phyloP scores from a whole-genome alignment of 2,329 filamentous ascomycete genomes.

The Venturia oleaginea region DNA sequence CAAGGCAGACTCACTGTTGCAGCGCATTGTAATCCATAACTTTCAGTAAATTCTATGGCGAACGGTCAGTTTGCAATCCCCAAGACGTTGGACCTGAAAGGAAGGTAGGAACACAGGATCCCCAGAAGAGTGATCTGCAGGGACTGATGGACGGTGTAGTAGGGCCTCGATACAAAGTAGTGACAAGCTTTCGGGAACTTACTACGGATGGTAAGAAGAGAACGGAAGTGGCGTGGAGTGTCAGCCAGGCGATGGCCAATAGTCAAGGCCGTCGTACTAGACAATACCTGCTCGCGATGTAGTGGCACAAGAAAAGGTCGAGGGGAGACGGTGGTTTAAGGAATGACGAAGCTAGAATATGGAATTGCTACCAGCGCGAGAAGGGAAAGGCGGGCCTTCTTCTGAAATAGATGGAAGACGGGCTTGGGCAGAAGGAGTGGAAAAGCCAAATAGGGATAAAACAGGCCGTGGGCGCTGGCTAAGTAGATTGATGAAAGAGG shows the following conservation, averaged over 20 bases:
- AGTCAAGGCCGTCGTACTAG: constrained; percentile 7
- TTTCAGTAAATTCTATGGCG: neutral
- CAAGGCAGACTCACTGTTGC: constrained; percentile 27
- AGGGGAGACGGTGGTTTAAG: neutral
- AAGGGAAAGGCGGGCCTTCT: neutral
- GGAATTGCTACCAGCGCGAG: constrained; percentile 2
- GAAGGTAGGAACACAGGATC: neutral
- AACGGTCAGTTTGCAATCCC: neutral
- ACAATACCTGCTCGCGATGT: constrained; percentile 1
- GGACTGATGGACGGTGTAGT: neutral
- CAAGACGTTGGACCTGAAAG: neutral
- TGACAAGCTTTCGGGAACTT: constrained; percentile 8
- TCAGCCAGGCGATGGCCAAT: constrained; percentile 9
- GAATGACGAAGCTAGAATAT: constrained; percentile 7
- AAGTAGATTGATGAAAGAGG: neutral
- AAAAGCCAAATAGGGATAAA: constrained; percentile 5
- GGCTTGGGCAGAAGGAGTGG: constrained; percentile 8
- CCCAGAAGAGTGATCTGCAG: neutral
- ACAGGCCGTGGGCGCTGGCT: neutral
- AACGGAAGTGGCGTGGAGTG: constrained; percentile 1
- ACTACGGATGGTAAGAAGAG: neutral
- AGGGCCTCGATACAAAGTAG: neutral
- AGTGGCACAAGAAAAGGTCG: neutral
- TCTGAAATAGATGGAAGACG: neutral
- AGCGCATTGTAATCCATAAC: constrained; percentile 34